A percentile compares a stretch with the other conserved stretches of the same genome.
phyloP scores from a whole-genome alignment of 306 rosid species.

The Herpetospermum pedunculosum region DNA sequence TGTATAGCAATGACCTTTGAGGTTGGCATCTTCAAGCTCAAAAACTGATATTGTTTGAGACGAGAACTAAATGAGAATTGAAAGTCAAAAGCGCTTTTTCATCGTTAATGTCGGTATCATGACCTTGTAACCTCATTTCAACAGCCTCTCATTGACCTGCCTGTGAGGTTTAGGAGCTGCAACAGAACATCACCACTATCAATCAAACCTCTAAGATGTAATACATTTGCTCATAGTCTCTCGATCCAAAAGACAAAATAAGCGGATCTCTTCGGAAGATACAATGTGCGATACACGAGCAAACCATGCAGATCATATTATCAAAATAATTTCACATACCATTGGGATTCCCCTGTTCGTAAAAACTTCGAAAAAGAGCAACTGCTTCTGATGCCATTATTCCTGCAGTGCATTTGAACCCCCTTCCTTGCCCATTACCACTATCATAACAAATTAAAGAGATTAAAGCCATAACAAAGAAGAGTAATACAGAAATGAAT shows the following conservation, averaged over 20 bases:
- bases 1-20: neutral
- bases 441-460: constrained; percentile 20
- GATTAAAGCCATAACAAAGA: neutral
- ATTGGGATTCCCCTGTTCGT: constrained; percentile 94
- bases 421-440: constrained; percentile 29
- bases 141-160: constrained; percentile 3
- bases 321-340: constrained; percentile 27
- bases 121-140: neutral
- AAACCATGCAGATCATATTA: neutral
- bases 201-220: neutral
- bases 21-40: no score
- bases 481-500: neutral
- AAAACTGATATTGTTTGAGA: neutral
- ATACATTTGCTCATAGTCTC: neutral
- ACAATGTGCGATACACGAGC: neutral
- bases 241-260: neutral
- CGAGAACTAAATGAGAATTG: neutral
- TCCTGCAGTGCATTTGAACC: constrained; percentile 76
- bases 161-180: constrained; percentile 94
- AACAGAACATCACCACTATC: constrained; percentile 11
- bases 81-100: neutral
- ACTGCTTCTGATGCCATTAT: constrained; percentile 82
- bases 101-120: neutral
- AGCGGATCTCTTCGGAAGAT: neutral
- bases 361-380: constrained; percentile 60